Evolutionary conservation across 73 alveolate species (phyloP).

Genomic region (Paramecium caudatum): DNA sequence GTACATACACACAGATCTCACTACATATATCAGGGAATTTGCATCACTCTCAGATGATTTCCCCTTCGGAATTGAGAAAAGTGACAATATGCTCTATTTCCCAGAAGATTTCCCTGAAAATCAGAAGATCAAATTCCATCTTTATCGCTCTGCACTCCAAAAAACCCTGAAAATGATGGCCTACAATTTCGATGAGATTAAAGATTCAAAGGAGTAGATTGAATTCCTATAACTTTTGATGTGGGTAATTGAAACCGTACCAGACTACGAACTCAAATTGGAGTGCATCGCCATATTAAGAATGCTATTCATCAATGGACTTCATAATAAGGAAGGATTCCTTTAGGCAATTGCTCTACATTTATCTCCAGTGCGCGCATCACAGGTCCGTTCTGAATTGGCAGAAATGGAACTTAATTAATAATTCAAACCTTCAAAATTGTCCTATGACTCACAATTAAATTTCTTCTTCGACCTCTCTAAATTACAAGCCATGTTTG

Average conservation of each 20-base stretch:
- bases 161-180: conserved; percentile 51
- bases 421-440: neutral
- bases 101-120: conserved; percentile 54
- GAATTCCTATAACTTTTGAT: conserved; percentile 27
- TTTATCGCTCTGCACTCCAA: neutral
- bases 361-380: neutral
- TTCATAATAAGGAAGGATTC: neutral
- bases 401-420: neutral
- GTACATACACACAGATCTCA: neutral
- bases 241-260: conserved; percentile 2
- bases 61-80: conserved; percentile 43
- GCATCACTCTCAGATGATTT: neutral
- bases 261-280: conserved; percentile 47
- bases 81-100: conserved; percentile 13
- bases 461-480: neutral
- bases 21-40: neutral
- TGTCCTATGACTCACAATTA: conserved; percentile 2
- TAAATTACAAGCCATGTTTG: neutral
- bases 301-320: neutral
- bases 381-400: neutral
- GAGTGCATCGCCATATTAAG: conserved; percentile 30
- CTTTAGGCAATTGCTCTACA: neutral
- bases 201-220: neutral
- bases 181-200: conserved; percentile 54
- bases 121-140: conserved; percentile 32